Base-by-base conservation (phyloP, 2,329 filamentous ascomycete species). In the Thermomyces lanuginosus region DNA sequence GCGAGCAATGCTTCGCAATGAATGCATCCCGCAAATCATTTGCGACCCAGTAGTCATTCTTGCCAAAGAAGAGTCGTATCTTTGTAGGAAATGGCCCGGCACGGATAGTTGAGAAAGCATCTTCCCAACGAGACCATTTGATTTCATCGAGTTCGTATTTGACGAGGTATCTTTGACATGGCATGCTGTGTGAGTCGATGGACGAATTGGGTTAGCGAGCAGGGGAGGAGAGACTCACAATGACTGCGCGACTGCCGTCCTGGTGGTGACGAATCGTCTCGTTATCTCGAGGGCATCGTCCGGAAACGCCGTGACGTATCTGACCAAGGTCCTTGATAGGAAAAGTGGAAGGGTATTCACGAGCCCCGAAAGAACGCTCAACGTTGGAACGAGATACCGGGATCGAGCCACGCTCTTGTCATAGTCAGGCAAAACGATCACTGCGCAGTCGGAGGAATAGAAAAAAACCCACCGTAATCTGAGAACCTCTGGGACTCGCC, bases 51-150 rank as follows among this genome's bases (percentile, higher is more conserved):
- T 27, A 18, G 13, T 33, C 31, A 20, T 33, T 16, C 10, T 6
- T 22, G 11, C 31, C 31, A 19, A 33, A 33, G 19, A 33, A 33
- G 14, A 33, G 22, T 11, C 31, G 21, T 19, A 29, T 29, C 20
- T 10, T 13, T 25, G 22, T 2, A 16, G 21, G 8, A 11, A 10
- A 14, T 4, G 22, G 11, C 6, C 8, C 3, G 12, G 28, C 25
- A 11, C 21, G 9, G 5, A 29, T 26, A n/a, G 7, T 8, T 16
- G 18, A 21, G 8, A 33, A 30, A 5, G 31, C 27, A 3, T 23
- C 16, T 24, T 29, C 27, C 31, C 31, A 33, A 14, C 17, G 27
- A 9, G 27, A 14, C 7, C 20, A 18, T 21, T 21, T 30, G 20
- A 33, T 27, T 14, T 26, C 23, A 11, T 30, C 27, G 14, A 30